These are phyloP conservation scores for Dictyostelium purpureum DNA, from an alignment of 78 protist genomes.

Conservation along the genomic window DNA sequence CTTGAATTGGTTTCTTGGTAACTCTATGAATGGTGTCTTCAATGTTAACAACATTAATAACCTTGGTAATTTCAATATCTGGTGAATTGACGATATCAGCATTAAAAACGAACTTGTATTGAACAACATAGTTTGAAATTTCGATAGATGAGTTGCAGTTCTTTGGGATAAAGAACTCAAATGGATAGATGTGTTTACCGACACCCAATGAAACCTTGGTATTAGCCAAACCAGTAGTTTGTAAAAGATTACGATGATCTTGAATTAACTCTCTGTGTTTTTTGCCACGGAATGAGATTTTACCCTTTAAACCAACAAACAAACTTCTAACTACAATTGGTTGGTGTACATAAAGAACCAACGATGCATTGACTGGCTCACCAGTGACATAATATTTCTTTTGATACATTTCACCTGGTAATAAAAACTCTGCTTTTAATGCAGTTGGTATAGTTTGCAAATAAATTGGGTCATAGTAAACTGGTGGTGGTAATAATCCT, in stretches of 20 bases:
- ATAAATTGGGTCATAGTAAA: constrained; percentile 11
- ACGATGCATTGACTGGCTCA: neutral
- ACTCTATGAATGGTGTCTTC: constrained; percentile 20
- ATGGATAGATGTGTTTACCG: constrained; percentile 57
- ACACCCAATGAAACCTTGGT: neutral
- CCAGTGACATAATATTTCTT: neutral
- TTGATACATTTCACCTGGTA: constrained; percentile 21
- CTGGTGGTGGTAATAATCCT: constrained; percentile 41
- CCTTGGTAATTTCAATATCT: neutral
- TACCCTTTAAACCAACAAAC: constrained; percentile 23
- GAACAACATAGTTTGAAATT: neutral
- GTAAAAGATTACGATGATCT: constrained; percentile 18
- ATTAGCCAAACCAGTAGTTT: neutral
- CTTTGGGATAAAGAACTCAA: constrained; percentile 46
- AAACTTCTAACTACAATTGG: constrained; percentile 14
- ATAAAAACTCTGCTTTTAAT: neutral
- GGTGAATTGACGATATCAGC: constrained; percentile 42
- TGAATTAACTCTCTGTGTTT: neutral
- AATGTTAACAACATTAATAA: constrained; percentile 10
- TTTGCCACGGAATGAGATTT: neutral
- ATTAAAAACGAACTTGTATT: neutral
- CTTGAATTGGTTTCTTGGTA: neutral
- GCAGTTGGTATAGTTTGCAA: neutral
- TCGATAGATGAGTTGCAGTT: constrained; percentile 1
- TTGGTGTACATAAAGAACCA: constrained; percentile 1